Base-by-base conservation (phyloP, 768 basidiomycete genomes). In the Pulveroboletus sp. region DNA sequence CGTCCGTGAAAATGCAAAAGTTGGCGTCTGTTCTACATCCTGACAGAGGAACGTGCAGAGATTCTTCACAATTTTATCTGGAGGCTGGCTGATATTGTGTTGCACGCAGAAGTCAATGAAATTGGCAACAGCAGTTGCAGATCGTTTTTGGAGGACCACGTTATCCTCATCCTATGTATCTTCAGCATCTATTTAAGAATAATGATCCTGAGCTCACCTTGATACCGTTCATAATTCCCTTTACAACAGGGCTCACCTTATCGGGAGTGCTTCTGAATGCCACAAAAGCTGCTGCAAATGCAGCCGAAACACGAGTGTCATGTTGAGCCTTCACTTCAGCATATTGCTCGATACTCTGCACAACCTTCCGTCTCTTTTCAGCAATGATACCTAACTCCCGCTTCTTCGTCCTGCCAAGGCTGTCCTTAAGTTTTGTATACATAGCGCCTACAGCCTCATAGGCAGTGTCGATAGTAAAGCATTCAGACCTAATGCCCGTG, bases 21-120 rank as follows among this genome's bases (percentile, higher is more conserved):
- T 85, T 3, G 96, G 96, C 0, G 93, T 96, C 47, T 87, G 80
- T 37, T 86, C 83, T 8, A 80, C 76, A 65, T 99, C 96, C 60
- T 93, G 90, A 63, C 95, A 98, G 6, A 98, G 73, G 71, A 98
- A 98, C 0, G 91, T 93, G 72, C 92, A 95, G 8, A 98, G 80
- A 64, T 99, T 99, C 72, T 92, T 93, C 55, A 98, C 83, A 49
- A 99, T 91, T 75, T 99, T 99, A 60, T 93, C 91, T 1, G 89
- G 87, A 3, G 95, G 93, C 61, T 93, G 91, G 30, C 77, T 67
- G 43, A 92, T 81, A 39, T 82, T 78, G 64, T 80, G 82, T 60
- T 73, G 73, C 3, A 83, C 77, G 66, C 92, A 96, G 63, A 91
- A 90, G 49, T 85, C 82, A 55, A 97, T 81, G 69, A 99, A 93